Evolutionary conservation across 2,329 filamentous ascomycete genomes (phyloP), one percentile per base, ranked within the genome.

Genomic region (Sporothrix mexicana): DNA sequence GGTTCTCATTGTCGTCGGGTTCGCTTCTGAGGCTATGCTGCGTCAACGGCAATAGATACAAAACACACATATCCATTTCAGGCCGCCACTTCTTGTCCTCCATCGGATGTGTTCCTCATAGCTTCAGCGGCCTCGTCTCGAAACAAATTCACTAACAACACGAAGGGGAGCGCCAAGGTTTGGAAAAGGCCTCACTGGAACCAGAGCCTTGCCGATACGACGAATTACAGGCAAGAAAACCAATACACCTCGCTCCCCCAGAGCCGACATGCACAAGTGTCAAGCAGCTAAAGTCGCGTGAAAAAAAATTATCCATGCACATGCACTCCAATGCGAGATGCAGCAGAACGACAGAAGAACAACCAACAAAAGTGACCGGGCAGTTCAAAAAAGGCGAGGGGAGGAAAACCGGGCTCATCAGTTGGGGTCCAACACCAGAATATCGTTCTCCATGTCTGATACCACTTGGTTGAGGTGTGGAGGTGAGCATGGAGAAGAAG

Each of bases 401-500:
- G 17, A 17, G 43, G 62, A 49, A 66, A 66, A 66, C 62, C 13
- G 62, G 62, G 62, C 23, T 64, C n/a, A 13, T 4, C 36, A 12
- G 15, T 66, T 47, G 61, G 61, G 20, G 41, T 66, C 64, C 6
- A 51, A 6, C 30, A n/a, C 3, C 8, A 25, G 13, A 23, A 8
- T 41, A 17, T 20, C 17, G 8, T 57, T 69, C 53, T 70, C 68
- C 68, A 59, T 30, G n/a, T 70, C 68, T 2, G 25, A 61, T 61
- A 47, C 53, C 53, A 70, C 68, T 69, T 45, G 41, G 53, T 47
- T 43, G 51, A 69, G n/a, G 67, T 57, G 67, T 70, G 68, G 53
- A 45, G 68, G 47, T 41, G 55, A 36, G 43, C 43, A 41, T 70
- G 55, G 69, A 62, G 55, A 51, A 36, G 23, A 23, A 6, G 69